phyloP scores from a whole-genome alignment of 768 basidiomycete species.

The Phylloporus sp. region DNA sequence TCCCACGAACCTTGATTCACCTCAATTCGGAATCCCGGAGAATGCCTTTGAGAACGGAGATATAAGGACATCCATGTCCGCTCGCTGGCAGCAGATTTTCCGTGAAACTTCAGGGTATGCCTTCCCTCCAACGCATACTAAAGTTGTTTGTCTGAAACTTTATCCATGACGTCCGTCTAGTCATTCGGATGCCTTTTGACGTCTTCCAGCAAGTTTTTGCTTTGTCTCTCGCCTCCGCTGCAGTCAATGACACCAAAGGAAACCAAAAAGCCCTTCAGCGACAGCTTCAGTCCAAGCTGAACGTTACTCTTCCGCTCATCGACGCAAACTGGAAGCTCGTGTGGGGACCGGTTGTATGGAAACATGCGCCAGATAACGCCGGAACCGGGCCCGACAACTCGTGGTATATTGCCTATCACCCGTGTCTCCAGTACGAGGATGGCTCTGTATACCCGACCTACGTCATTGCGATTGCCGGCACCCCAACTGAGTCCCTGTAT shows the following conservation, averaged over 20 bases:
- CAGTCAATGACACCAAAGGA: background rate
- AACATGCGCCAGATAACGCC: background rate
- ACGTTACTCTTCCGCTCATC: background rate
- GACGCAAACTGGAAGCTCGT: conserved; percentile 4
- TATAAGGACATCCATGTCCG: background rate
- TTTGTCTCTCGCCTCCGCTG: conserved; percentile 6
- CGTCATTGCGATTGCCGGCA: conserved; percentile 14
- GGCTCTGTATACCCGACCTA: conserved; percentile 5
- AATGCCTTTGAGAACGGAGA: background rate
- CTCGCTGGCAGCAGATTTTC: background rate
- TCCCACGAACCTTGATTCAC: background rate
- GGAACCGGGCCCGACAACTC: conserved; percentile 13
- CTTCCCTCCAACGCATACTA: background rate
- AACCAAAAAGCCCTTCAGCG: background rate
- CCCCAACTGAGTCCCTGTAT: background rate
- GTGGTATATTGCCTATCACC: conserved; percentile 13
- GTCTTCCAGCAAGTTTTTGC: conserved; percentile 14
- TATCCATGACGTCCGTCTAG: background rate
- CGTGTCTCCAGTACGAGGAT: conserved; percentile 8
- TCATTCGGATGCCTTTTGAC: conserved; percentile 10
- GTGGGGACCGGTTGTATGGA: conserved; percentile 16
- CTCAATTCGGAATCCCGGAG: background rate
- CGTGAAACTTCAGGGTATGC: background rate
- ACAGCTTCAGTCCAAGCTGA: background rate
- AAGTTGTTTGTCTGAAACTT: background rate